Conservation (phyloP, 306 rosid genomes). For the Corylus avellana region DNA sequence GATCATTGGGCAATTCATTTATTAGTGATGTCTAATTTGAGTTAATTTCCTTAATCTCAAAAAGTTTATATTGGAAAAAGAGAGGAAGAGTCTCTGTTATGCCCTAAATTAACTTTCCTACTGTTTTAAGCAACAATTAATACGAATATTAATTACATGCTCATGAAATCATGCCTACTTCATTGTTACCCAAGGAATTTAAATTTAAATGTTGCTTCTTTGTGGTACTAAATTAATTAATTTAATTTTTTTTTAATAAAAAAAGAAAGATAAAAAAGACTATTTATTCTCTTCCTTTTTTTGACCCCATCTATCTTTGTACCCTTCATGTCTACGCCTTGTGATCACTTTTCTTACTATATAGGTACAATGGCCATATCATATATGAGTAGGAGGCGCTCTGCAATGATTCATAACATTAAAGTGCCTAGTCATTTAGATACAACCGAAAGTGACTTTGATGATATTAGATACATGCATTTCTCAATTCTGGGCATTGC, state of each 20-base stretch:
- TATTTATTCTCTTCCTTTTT: neutral
- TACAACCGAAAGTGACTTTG: neutral
- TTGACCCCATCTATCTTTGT: neutral
- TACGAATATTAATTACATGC: neutral
- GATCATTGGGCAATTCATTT: neutral
- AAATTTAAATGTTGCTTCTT: neutral
- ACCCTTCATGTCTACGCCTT: neutral
- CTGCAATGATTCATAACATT: neutral
- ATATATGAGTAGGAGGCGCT: neutral
- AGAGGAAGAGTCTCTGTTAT: neutral
- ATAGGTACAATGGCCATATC: constrained; percentile 5
- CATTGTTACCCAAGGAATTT: neutral
- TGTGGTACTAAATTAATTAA: neutral
- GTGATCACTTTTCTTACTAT: neutral
- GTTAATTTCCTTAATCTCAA: neutral
- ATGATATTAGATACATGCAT: neutral
- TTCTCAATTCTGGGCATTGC: neutral
- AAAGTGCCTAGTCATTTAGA: neutral
- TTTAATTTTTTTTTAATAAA: neutral
- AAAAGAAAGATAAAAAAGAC: neutral
- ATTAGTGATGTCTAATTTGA: neutral
- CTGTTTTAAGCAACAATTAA: neutral
- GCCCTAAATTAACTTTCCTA: neutral
- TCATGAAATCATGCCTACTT: neutral
- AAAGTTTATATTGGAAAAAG: neutral